phyloP scores from a whole-genome alignment of 208 protist genomes.

The Histomonas meleagridis region DNA sequence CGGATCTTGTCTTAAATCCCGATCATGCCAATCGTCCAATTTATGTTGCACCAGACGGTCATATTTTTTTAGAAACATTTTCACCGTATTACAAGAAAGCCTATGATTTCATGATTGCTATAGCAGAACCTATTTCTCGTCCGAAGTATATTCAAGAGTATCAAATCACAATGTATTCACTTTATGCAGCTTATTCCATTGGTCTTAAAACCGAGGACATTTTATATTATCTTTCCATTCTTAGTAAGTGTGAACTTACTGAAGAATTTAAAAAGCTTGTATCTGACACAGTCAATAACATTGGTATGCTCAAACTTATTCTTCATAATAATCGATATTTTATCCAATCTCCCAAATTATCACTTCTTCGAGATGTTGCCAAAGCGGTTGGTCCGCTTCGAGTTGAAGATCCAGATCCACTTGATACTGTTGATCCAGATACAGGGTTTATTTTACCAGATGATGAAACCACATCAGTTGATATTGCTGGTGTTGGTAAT shows the following conservation, averaged over 20 bases:
- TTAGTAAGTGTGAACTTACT: conserved; percentile 53
- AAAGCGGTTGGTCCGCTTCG: too few species aligned
- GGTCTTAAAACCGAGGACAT: conserved; percentile 71
- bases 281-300: conserved; percentile 46
- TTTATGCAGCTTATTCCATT: conserved; percentile 82
- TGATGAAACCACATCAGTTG: not conserved
- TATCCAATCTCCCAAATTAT: conserved; percentile 53
- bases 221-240: conserved; percentile 59
- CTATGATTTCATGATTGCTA: conserved; percentile 69
- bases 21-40: conserved; percentile 45
- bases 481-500: not conserved
- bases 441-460: not conserved
- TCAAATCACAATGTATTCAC: conserved; percentile 79
- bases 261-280: conserved; percentile 53
- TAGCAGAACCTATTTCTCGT: conserved; percentile 80
- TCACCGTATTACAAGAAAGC: conserved; percentile 62
- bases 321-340: conserved; percentile 60
- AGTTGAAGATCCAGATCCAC: not conserved
- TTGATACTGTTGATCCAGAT: not conserved
- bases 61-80: conserved; percentile 65
- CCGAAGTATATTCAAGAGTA: conserved; percentile 88
- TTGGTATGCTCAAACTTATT: conserved; percentile 62
- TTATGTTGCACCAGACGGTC: conserved; percentile 57
- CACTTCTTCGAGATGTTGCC: not conserved
- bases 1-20: not conserved